Evolutionary conservation across 257 asterid genomes (phyloP), one percentile per base, ranked within the genome.

Genomic region (Agastache rugosa): DNA sequence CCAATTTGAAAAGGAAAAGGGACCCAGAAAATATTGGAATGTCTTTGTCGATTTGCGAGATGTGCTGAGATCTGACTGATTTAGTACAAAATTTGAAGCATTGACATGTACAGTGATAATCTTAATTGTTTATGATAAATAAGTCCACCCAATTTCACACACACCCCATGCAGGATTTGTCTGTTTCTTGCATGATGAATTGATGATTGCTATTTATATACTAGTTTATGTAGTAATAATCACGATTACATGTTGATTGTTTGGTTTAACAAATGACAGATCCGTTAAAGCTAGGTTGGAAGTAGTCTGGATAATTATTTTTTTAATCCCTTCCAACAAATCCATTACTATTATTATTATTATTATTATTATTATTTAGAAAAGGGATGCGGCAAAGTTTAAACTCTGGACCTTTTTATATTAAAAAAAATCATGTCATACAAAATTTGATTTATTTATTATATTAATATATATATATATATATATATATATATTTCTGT

Each of bases 121-220:
- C 44, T 16, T 19, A 37, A 16, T 64, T 53, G 16, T 50, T 53
- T 50, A 64, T 63, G 53, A 31, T 19, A 16, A 50, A 22, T 15
- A 42, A 64, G 69, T 76, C 70, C 72, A 67, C 70, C 59, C 12
- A 29, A 47, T 76, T 60, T n/a, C 79, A 72, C 22, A 53, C 58
- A 34, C 45, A 0, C 14, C 22, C 76, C 83, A 78, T 78, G 83
- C 82, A 78, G 17, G 11, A 29, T 74, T 75, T 75, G 77, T 81
- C 77, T 64, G 72, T 9, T 44, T 75, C 41, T 22, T 12, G 73
- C 78, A 50, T 70, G 76, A 71, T 70, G 3, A 29, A 31, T 31
- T 31, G 5, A 31, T 31, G 71, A 78, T 78, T 82, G 69, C 23
- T 0, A 15, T 22, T 53, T 3, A 16, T 25, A 42, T 12, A 42